A percentile compares a stretch with the other conserved stretches of the same genome.
phyloP scores from a whole-genome alignment of 352 stramenopile species.

The Globisporangium rhizosaccharum region DNA sequence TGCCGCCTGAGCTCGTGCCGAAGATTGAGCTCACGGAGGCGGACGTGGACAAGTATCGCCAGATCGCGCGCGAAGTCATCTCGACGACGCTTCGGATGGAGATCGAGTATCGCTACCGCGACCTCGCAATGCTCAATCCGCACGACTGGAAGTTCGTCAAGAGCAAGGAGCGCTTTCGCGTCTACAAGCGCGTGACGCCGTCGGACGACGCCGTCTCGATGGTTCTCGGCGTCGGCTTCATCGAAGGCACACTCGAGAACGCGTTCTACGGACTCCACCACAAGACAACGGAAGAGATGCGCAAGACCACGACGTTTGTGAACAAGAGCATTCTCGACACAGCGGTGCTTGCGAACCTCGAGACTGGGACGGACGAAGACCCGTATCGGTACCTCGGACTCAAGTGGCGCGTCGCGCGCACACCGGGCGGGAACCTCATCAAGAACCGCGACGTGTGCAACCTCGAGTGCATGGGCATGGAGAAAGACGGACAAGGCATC shows the following conservation, averaged over 20 bases:
- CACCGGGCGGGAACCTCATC: conserved; percentile 25
- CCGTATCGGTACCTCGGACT: conserved; percentile 42
- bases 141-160: conserved; percentile 32
- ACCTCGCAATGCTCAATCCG: conserved; percentile 15
- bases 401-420: conserved; percentile 36
- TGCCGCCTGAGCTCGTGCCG: conserved; percentile 14
- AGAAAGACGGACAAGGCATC: conserved; percentile 25
- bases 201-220: conserved; percentile 23
- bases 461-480: conserved; percentile 44
- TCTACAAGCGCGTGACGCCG: conserved; percentile 30
- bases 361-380: conserved; percentile 26
- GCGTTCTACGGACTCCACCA: conserved; percentile 43
- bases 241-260: conserved; percentile 38
- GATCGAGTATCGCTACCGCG: conserved; percentile 24
- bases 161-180: conserved; percentile 22
- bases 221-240: conserved; percentile 38
- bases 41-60: conserved; percentile 24
- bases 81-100: conserved; percentile 39
- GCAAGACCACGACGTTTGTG: conserved; percentile 24
- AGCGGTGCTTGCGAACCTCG: conserved; percentile 33
- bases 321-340: conserved; percentile 37
- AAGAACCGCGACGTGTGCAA: conserved; percentile 39
- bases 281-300: conserved; percentile 50
- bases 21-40: conserved; percentile 24
- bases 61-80: conserved; percentile 31